Base-by-base conservation (phyloP, 495 filamentous ascomycete species). In the Penicillium samsonianum region DNA sequence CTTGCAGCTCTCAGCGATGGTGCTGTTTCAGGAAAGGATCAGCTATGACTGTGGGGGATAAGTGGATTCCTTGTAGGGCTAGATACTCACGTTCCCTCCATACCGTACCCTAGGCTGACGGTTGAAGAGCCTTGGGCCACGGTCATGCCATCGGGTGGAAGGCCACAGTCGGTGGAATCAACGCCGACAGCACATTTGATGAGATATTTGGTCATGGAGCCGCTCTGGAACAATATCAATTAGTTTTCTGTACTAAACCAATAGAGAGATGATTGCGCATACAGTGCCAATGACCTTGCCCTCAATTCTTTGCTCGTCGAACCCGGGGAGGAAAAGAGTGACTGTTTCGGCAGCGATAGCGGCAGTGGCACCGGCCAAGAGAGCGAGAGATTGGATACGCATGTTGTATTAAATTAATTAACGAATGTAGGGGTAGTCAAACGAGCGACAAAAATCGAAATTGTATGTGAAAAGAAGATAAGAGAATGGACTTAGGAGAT, bases 291-390 rank as follows among this genome's bases (percentile, higher is more conserved):
- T 17, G 14, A 63, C 33, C 33, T 52, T 63, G 23, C 28, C 61
- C 0, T 51, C 47, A 28, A 59, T 16, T 2, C 53, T 8, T 16
- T 55, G 61, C 14, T 11, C 17, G 16, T 59, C 61, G 30, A 60
- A 60, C 17, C 61, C 61, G 2, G 57, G 56, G 12, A 63, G 46
- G 57, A 60, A 60, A 43, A 63, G 57, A 25, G 57, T 53, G 52
- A 60, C 57, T 8, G 57, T 60, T 14, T 59, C 48, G 35, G 57
- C 61, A 16, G 35, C 57, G 14, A 44, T 42, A 14, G 54, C 51
- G 9, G 51, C 9, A 12, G 61, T 35, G 25, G 56, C 61, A 10
- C 61, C 52, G 20, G 42, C 61, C 40, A 63, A 35, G 12, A 63
- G 40, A 52, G 56, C 56, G 23, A 63, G 47, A 26, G 61, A 63